Percentiles rank a stretch among this genome's conserved stretches.
These are phyloP conservation scores for Cubamyces lactineus DNA, from an alignment of 768 basidiomycete genomes.

Conservation along the genomic window DNA sequence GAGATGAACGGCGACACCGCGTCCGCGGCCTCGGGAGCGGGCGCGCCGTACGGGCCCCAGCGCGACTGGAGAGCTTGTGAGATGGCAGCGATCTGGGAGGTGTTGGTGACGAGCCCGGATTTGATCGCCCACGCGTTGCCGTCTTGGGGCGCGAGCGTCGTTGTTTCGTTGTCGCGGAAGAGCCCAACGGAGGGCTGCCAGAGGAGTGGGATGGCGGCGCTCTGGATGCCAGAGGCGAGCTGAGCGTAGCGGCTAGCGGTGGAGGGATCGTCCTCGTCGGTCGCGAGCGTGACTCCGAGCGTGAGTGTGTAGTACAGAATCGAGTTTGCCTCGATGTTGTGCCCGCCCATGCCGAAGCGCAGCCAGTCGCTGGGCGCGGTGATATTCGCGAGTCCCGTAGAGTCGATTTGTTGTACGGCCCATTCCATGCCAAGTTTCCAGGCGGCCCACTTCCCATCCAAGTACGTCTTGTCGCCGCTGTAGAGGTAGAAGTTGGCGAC, in stretches of 20 bases:
- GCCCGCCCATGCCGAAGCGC: slow-evolving; percentile 25
- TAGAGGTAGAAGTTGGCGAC: slow-evolving; percentile 25
- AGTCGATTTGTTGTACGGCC: slow-evolving; percentile 21
- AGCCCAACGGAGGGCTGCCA: slow-evolving; percentile 23
- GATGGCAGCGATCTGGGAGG: slow-evolving; percentile 13
- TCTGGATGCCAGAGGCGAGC: slow-evolving; percentile 16
- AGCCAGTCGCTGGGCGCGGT: slow-evolving; percentile 23
- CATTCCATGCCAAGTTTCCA: slow-evolving; percentile 22
- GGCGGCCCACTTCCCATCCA: slow-evolving; percentile 16
- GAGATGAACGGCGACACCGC: slow-evolving; percentile 24
- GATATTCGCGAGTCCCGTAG: slow-evolving; percentile 20
- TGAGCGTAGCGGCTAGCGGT: slow-evolving; percentile 2
- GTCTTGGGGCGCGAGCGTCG: slow-evolving; percentile 26
- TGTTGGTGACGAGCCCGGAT: slow-evolving; percentile 20
- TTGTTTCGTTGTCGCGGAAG: slow-evolving; percentile 26
- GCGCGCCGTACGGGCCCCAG: slow-evolving; percentile 23
- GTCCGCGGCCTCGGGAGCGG: slow-evolving; percentile 24
- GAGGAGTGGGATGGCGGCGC: slow-evolving; percentile 18
- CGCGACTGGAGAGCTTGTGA: slow-evolving; percentile 16
- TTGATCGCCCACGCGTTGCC: slow-evolving; percentile 26
- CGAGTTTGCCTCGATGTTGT: slow-evolving; percentile 26
- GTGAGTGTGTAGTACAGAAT: slow-evolving; percentile 24
- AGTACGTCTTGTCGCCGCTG: slow-evolving; percentile 21
- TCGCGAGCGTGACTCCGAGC: slow-evolving; percentile 17
- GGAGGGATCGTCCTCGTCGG: slow-evolving; percentile 4